phyloP scores from a whole-genome alignment of 805 yeast species.

The Wickerhamiella azyma region DNA sequence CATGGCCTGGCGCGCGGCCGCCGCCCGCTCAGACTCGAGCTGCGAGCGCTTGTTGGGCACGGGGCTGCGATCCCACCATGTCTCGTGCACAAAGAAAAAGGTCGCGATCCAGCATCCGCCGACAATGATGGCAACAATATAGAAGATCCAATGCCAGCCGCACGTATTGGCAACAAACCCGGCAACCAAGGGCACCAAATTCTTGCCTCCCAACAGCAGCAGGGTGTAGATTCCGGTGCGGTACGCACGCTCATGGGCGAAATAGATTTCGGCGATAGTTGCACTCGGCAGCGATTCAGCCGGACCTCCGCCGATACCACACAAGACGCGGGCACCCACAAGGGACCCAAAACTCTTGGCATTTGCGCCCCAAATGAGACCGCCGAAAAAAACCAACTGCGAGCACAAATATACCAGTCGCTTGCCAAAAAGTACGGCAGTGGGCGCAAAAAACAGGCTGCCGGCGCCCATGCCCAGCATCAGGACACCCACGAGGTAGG shows the following conservation, averaged over 20 bases:
- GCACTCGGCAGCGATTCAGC: conserved; percentile 48
- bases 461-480: conserved; percentile 51
- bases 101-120: conserved; percentile 35
- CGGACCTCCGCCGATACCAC: conserved; percentile 50
- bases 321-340: conserved; percentile 43
- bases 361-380: conserved; percentile 42
- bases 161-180: conserved; percentile 37
- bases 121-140: conserved; percentile 41
- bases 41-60: conserved; percentile 35
- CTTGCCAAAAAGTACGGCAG: conserved; percentile 45
- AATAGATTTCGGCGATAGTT: conserved; percentile 47
- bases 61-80: conserved; percentile 48
- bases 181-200: conserved; percentile 42
- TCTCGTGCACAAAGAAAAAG: conserved; percentile 47
- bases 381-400: conserved; percentile 35
- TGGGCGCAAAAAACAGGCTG: conserved; percentile 42
- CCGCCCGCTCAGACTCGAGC: conserved; percentile 37
- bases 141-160: conserved; percentile 48
- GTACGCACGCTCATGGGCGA: conserved; percentile 48
- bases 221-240: conserved; percentile 45
- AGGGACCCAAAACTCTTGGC: conserved; percentile 36
- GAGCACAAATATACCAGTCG: conserved; percentile 41
- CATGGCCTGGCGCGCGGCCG: conserved; percentile 23
- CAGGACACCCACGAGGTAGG: conserved; percentile 44
- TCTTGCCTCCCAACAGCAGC: conserved; percentile 47